phyloP scores from a whole-genome alignment of 106 monocot genomes.

The Iris macrosiphon region DNA sequence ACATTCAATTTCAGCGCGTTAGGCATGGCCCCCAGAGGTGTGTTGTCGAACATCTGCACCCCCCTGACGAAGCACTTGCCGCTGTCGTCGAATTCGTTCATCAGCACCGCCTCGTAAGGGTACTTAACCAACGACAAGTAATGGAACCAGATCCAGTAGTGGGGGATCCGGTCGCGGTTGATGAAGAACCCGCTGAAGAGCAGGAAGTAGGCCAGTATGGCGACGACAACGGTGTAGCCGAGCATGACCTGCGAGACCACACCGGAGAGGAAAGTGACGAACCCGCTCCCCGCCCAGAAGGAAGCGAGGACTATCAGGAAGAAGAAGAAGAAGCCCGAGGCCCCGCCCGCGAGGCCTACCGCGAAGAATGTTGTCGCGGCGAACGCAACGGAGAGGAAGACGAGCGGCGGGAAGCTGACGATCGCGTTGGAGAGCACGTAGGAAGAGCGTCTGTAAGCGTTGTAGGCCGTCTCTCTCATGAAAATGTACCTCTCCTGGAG shows the following conservation, averaged over 20 bases:
- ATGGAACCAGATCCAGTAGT: constrained; percentile 97
- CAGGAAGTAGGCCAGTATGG: constrained; percentile 77
- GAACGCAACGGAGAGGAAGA: constrained; percentile 66
- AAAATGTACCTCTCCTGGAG: constrained; percentile 88
- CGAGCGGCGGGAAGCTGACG: constrained; percentile 62
- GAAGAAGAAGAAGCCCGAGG: constrained; percentile 66
- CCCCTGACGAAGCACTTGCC: constrained; percentile 69
- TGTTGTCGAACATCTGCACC: constrained; percentile 84
- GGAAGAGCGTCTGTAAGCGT: constrained; percentile 94
- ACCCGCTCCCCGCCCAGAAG: constrained; percentile 88
- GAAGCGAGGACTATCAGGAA: constrained; percentile 73
- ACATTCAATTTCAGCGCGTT: constrained; percentile 36
- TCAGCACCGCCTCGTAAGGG: constrained; percentile 84
- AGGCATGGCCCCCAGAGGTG: constrained; percentile 50
- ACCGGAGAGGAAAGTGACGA: constrained; percentile 96
- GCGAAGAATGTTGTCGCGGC: constrained; percentile 81
- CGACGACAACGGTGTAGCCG: constrained; percentile 70
- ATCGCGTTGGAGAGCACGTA: constrained; percentile 86
- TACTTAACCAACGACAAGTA: constrained; percentile 92
- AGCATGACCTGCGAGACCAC: constrained; percentile 70
- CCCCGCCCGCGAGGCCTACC: constrained; percentile 78
- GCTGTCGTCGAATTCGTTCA: constrained; percentile 72
- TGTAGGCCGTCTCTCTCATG: constrained; percentile 93
- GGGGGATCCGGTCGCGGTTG: constrained; percentile 64
- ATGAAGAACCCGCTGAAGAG: constrained; percentile 97